Evolutionary conservation across 2,329 filamentous ascomycete genomes (phyloP), one percentile per base, ranked within the genome.

Genomic region (Harringtonia aguacate): DNA sequence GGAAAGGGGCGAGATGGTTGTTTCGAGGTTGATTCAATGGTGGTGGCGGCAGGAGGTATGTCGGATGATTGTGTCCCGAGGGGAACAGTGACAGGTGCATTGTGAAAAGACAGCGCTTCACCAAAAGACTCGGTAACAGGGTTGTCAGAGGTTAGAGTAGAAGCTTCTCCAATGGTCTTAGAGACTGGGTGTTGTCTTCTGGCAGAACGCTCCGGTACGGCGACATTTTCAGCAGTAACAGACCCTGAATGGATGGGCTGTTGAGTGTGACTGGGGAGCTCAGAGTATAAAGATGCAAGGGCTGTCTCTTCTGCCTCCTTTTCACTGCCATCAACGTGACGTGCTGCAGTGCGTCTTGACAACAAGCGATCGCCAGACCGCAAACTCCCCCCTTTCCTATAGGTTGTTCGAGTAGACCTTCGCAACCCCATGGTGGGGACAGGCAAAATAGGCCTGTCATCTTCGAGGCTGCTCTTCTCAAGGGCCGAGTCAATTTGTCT

Each of bases 381-480:
- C 49, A 95, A 62, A 65, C 89, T 95, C 29, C 89, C 89, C 46
- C 86, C 73, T 54, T 79, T 86, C 55, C 89, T 73, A 61, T 97
- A 97, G 22, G 86, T 90, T 6, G 92, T 98, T 44, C 86, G 77
- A 18, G 88, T 98, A 13, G 92, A 95, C 49, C 92, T 78, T 53
- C 92, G 83, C 39, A 98, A 67, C 28, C 86, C 86, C 61, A 83
- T 79, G 1, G 80, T 79, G 18, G 83, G 79, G 46, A 83, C 76
- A 1, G 88, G 85, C 35, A 97, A 67, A 50, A 97, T 95, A 8
- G 89, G 88, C 67, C 84, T 81, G 58, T 97, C 90, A 34, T 86
- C 85, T 53, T 56, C 53, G 21, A 55, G 47, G 58, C 61, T 53
- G 55, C 62, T 44, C 55, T 70, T 41, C 55, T 72, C 62, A 42